Base-by-base conservation (phyloP, 192 early-diverging fungal species). In the Coemansia sp. region DNA sequence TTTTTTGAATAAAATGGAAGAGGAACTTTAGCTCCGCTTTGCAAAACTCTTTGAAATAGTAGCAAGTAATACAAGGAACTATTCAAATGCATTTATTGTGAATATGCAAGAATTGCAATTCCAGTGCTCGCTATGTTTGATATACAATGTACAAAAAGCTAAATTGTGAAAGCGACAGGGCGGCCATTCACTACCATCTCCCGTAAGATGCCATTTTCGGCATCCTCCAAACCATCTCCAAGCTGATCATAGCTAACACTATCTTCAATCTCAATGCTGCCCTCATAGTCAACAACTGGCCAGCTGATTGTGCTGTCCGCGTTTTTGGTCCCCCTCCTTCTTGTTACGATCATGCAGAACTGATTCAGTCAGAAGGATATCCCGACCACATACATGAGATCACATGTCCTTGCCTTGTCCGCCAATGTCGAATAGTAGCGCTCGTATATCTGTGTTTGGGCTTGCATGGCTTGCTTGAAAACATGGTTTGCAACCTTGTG, bases 321-420 rank as follows among this genome's bases (percentile, higher is more conserved):
- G 21, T 6, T 7, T 13, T 23, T 26, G 3, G 16, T 9, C 3
- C 7, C 4, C 37, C 25, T 15, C 23, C 58, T 18, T 16, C 28
- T 59, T 16, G 30, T 59, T 28, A 59, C 20, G 8, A 40, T 5
- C 58, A 61, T 61, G 16, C 40, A 43, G 30, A 61, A 61, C 40
- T 40, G 40, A 16, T 61, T 20, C 26, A 25, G 4, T 21, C 59
- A 61, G 21, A 61, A 61, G 2, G 34, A 29, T 18, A 61, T 23
- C 3, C 59, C 59, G 25, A 61, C 13, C 0, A 39, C 3, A 25
- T 31, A 61, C 20, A 61, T 13, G 26, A 7, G 10, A 1, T 61
- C 7, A 21, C 59, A 39, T 9, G 20, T n/a, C 18, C 40, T 13
- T 16, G 59, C 59, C 28, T 31, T 45, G 3, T 28, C 59, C 40